Evolutionary conservation across 306 rosid species (phyloP).

Genomic region (Arachis stenosperma): DNA sequence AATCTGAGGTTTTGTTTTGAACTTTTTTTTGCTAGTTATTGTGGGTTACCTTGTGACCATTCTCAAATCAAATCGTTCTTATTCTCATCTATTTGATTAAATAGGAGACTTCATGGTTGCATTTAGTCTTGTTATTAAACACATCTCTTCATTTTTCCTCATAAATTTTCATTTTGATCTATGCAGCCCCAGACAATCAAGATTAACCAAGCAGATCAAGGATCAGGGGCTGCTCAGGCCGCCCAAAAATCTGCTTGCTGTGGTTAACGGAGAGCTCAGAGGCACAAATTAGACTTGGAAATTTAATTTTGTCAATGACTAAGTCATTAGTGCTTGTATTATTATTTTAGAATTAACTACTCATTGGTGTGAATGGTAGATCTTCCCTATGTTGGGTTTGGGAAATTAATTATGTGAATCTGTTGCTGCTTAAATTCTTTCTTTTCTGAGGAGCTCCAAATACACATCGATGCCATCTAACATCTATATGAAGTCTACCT

Average conservation of each 20-base stretch:
- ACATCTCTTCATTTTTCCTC: conserved; percentile 7
- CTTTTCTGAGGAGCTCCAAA: neutral
- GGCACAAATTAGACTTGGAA: conserved; percentile 44
- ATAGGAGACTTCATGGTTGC: neutral
- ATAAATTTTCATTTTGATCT: conserved; percentile 6
- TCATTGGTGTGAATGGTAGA: conserved; percentile 59
- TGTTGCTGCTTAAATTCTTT: conserved; percentile 32
- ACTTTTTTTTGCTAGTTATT: conserved; percentile 23
- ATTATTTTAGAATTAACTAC: conserved; percentile 41
- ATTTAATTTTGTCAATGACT: conserved; percentile 56
- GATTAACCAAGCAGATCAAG: conserved; percentile 72
- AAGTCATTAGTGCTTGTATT: conserved; percentile 53
- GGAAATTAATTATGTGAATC: conserved; percentile 49
- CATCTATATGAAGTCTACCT: neutral
- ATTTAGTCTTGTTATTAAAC: conserved; percentile 2
- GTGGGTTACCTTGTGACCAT: neutral
- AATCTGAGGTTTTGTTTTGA: conserved; percentile 62
- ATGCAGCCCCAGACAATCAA: conserved; percentile 81
- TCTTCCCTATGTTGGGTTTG: conserved; percentile 42
- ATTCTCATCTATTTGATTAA: neutral
- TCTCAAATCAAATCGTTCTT: neutral
- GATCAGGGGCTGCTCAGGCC: conserved; percentile 61
- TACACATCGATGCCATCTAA: neutral
- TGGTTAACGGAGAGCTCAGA: conserved; percentile 44
- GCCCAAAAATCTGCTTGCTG: conserved; percentile 76